Conservation (phyloP, 345 rosid species). For the Geranium brycei region DNA sequence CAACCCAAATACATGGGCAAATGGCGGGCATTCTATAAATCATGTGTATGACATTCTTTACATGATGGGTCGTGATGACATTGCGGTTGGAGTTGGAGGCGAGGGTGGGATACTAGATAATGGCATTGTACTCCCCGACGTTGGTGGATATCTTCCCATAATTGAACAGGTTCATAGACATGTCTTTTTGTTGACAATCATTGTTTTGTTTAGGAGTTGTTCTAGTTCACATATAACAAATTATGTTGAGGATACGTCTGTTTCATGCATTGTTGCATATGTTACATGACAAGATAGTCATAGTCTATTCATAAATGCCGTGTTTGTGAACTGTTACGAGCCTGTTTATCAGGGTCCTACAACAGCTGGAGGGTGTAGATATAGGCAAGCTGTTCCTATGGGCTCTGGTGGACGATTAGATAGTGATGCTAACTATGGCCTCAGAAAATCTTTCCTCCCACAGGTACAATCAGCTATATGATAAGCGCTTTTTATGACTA, state of each 20-base stretch:
- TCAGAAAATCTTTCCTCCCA: constrained; percentile 15
- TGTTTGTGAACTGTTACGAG: too few relatives aligned
- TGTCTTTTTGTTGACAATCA: neutral
- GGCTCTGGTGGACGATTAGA: constrained; percentile 4
- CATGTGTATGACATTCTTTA: constrained; percentile 15
- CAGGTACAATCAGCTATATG: constrained; percentile 8
- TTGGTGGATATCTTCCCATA: constrained; percentile 20
- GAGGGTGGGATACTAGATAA: constrained; percentile 15
- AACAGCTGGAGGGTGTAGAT: constrained; percentile 20
- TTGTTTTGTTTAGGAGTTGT: too few relatives aligned
- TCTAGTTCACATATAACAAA: too few relatives aligned
- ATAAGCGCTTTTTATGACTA: too few relatives aligned
- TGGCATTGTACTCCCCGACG: constrained; percentile 14
- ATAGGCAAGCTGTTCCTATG: constrained; percentile 18
- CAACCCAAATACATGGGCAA: constrained; percentile 16
- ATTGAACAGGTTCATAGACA: constrained; percentile 16
- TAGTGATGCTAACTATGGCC: constrained; percentile 14
- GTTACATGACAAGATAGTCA: too few relatives aligned
- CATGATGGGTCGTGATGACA: constrained; percentile 18
- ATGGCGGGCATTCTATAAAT: constrained; percentile 17
- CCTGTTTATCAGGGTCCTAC: constrained; percentile 10
- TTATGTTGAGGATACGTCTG: too few relatives aligned
- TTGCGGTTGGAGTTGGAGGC: constrained; percentile 21
- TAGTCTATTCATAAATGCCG: too few relatives aligned
- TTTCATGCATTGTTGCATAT: too few relatives aligned